Base-by-base conservation (phyloP, 345 rosid genomes). In the Punica granatum region DNA sequence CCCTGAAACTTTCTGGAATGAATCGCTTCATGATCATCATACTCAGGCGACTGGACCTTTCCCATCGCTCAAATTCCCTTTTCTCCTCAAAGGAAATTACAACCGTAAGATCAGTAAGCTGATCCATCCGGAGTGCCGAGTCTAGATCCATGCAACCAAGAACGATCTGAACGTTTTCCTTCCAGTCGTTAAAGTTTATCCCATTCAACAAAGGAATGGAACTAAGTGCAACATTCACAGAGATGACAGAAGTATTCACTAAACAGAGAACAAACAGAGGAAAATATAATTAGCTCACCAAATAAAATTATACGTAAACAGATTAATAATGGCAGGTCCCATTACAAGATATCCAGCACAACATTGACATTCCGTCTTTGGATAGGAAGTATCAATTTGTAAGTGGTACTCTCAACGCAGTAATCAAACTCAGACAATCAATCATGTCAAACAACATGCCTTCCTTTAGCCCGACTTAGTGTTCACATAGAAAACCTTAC, bases 181-280 rank as follows among this genome's bases (percentile, higher is more conserved):
- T 30, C 59, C 46, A 71, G 13, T 39, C 21, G 19, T 65, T 56
- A 25, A 71, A 71, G 33, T 65, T 62, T 3, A n/a, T 30, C 14
- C 62, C 33, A 58, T 25, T 58, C 2, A 26, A 9, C 34, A 30
- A 7, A 6, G 62, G 62, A 26, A 58, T 58, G 12, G 33, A 25
- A 14, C 16, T 58, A 26, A 26, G 6, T 11, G 6, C 34, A 19
- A 12, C 16, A 58, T 3, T 10, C 1, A 26, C 6, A 43, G 19
- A 13, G 25, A 26, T 30, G n/a, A n/a, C 13, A 10, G 62, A 28
- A 58, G 62, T 9, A 26, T 13, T 9, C 12, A 19, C 62, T 8
- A 11, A 6, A 58, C n/a, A 12, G 8, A 14, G n/a, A 25, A 58
- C 14, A 28, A 58, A 58, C 19, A 8, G n/a, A 28, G 6, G 15